Conservation (phyloP, 2,329 filamentous ascomycete species). For the Trichoderma atrobrunneum region DNA sequence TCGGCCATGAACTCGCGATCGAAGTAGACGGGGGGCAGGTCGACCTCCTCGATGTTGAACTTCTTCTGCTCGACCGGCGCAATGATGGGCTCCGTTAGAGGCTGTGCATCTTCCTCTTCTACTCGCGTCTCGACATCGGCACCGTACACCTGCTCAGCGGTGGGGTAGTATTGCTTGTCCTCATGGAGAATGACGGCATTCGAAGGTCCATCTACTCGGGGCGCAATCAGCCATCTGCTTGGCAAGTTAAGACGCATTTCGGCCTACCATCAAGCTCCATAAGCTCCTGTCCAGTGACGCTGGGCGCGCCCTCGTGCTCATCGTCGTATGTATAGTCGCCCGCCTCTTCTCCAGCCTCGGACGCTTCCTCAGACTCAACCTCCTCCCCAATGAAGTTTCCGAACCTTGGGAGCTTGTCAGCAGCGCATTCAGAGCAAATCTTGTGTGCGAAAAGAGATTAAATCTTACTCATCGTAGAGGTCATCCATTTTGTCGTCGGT, state of each 20-base stretch:
- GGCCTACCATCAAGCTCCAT: conserved; percentile 85
- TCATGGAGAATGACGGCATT: conserved; percentile 98
- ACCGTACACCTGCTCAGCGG: conserved; percentile 94
- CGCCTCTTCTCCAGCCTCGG: conserved; percentile 70
- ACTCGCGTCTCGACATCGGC: conserved; percentile 92
- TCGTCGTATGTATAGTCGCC: conserved; percentile 81
- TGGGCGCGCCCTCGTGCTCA: conserved; percentile 61
- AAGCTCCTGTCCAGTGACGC: conserved; percentile 70
- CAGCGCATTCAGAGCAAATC: background rate
- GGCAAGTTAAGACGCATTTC: no score
- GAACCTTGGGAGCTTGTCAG: conserved; percentile 58
- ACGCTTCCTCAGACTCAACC: conserved; percentile 79
- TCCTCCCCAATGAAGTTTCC: conserved; percentile 98
- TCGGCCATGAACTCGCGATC: conserved; percentile 91
- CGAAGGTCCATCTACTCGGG: conserved; percentile 67
- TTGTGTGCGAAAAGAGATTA: background rate
- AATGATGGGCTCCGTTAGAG: conserved; percentile 87
- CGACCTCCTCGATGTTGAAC: conserved; percentile 88
- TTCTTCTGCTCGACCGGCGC: conserved; percentile 92
- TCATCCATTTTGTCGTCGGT: conserved; percentile 69
- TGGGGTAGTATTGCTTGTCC: conserved; percentile 99
- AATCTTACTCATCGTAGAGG: conserved; percentile 84
- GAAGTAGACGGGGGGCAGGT: conserved; percentile 84
- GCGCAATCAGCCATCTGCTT: background rate
- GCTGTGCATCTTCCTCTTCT: conserved; percentile 95